Percentiles rank a stretch among this genome's conserved stretches.
phyloP scores from a whole-genome alignment of 441 rosid genomes.

The Eruca vesicaria region DNA sequence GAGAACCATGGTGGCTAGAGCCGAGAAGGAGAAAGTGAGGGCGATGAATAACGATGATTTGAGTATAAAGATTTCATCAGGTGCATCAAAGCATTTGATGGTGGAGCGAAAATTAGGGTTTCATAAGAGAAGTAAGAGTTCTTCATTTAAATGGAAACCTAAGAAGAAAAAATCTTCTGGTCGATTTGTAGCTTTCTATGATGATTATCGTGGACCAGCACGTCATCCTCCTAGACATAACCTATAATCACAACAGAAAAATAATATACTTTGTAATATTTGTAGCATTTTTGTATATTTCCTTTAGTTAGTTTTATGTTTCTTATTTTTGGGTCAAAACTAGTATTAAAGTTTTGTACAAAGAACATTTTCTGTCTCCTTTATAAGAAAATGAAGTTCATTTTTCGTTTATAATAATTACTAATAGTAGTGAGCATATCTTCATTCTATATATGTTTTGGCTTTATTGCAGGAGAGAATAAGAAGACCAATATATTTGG shows the following conservation, averaged over 20 bases:
- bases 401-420: background rate
- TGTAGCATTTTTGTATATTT: background rate
- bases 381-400: background rate
- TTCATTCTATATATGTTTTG: conserved; percentile 21
- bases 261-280: conserved; percentile 6
- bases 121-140: conserved; percentile 25
- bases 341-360: background rate
- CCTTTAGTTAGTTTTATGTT: background rate
- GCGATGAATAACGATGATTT: background rate
- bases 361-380: background rate
- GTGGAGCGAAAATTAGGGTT: conserved; percentile 21
- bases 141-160: conserved; percentile 25
- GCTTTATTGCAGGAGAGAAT: conserved; percentile 9
- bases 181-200: conserved; percentile 20
- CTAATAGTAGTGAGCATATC: conserved; percentile 5
- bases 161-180: conserved; percentile 17
- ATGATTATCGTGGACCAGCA: conserved; percentile 28
- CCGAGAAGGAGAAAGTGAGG: background rate
- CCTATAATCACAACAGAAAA: conserved; percentile 6
- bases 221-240: conserved; percentile 28
- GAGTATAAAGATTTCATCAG: background rate
- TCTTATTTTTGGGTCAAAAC: background rate
- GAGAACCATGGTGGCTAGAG: background rate
- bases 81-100: conserved; percentile 6
- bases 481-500: background rate